Conservation (phyloP, 2,329 filamentous ascomycete genomes). For the Fusarium cicatricum region DNA sequence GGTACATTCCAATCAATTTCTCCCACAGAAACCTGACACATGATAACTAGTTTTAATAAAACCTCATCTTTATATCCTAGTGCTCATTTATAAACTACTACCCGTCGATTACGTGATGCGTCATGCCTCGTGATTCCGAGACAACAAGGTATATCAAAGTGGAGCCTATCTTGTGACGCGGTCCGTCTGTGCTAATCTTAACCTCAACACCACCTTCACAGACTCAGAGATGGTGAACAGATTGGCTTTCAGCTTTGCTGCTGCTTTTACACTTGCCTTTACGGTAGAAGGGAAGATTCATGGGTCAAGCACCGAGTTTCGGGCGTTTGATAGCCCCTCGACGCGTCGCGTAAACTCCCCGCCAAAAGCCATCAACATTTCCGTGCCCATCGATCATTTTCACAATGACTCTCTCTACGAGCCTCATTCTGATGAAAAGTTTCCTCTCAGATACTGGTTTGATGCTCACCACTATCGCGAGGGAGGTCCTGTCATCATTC, state of each 20-base stretch:
- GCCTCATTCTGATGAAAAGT: slow-evolving; percentile 74
- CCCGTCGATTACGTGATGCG: too few species aligned
- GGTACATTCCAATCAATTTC: too few species aligned
- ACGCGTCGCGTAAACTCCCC: not conserved
- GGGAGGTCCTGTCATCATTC: slow-evolving; percentile 82
- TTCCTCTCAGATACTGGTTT: slow-evolving; percentile 83
- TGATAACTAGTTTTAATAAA: too few species aligned
- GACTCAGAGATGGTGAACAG: too few species aligned
- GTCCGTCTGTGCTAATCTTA: too few species aligned
- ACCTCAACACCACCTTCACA: too few species aligned
- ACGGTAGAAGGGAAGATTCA: slow-evolving; percentile 3
- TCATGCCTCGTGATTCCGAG: too few species aligned
- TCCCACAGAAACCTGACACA: too few species aligned
- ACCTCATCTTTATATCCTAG: too few species aligned
- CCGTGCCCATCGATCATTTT: slow-evolving; percentile 78
- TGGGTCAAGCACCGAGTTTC: not conserved
- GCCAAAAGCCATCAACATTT: slow-evolving; percentile 42
- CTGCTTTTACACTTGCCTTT: slow-evolving; percentile 4
- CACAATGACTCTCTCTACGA: slow-evolving; percentile 81
- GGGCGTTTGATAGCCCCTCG: not conserved
- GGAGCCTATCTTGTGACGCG: too few species aligned
- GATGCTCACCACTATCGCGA: slow-evolving; percentile 77
- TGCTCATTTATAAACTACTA: too few species aligned
- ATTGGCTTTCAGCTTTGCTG: not conserved
- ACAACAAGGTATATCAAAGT: too few species aligned